Base-by-base conservation (phyloP, 495 filamentous ascomycete genomes). In the Penicillium bovifimosum region DNA sequence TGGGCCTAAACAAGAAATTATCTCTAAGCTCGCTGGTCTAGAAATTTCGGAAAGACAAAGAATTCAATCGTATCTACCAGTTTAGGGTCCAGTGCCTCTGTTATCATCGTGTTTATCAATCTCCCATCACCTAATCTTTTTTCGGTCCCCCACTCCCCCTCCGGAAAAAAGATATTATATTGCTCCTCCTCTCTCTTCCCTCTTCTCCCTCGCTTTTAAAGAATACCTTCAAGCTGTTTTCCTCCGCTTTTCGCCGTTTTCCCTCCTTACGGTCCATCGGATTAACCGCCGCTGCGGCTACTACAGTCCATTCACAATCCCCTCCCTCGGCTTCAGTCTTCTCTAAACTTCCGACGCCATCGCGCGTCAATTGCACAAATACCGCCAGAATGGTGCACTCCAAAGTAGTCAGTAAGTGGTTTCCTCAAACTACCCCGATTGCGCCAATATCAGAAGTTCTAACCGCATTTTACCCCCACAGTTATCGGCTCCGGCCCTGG, bases 401-500 rank as follows among this genome's bases (percentile, higher is more conserved):
- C 71, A 88, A 89, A 66, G 87, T 92, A 42, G 85, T 91, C 62
- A 82, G 82, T 86, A 72, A 69, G 82, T 83, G 35, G 28, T 34
- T 2, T 18, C n/a, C 14, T 31, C 14, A 40, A 24, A 2, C 7
- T 10, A 20, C 13, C 28, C n/a, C 18, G 5, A n/a, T 39, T 18
- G 6, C 9, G 9, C 10, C 16, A 18, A 48, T 17, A 29, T 9
- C 47, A 28, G 6, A 44, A 16, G 20, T 40, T 28, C 48, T 62
- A 55, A 63, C 48, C 17, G 13, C 34, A 24, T 24, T 47, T 48
- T 43, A 52, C 58, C 49, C 55, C 44, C 58, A 18, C 60, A 73
- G 72, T 90, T 63, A 84, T 90, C 73, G 90, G 91, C 76, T 97
- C 93, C 49, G 93, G 93, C 76, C 93, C 93, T 47, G 93, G 90